Evolutionary conservation across 768 basidiomycete genomes (phyloP), one percentile per base, ranked within the genome.

Genomic region (Cantharellus anzutake): DNA sequence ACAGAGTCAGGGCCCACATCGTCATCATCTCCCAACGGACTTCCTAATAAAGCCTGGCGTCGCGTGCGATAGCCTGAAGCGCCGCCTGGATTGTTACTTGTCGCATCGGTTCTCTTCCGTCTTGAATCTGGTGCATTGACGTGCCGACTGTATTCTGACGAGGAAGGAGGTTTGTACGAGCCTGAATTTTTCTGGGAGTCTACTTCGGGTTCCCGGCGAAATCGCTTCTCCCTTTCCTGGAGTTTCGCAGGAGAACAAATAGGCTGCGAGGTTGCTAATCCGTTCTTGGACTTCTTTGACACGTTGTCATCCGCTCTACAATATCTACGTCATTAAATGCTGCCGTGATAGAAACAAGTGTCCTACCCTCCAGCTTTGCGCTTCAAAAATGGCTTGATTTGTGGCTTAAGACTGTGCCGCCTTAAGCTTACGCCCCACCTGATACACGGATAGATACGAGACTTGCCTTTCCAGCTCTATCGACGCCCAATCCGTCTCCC

Each of bases 401-500:
- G 35, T 55, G 7, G 35, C 52, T 55, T 55, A 37, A 55, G 52
- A 37, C 52, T 55, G 38, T 55, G 11, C 11, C 7, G 7, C 11
- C 52, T 7, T 11, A 55, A 7, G 14, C 11, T 11, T 37, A 7
- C 0, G 52, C 7, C 14, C 35, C 35, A 55, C 11, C 20, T 37
- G 52, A 55, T 7, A 7, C 52, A 55, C 11, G 7, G 52, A 55
- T 55, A 37, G 44, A 55, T 37, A 11, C 7, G 11, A 7, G 11
- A 55, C 52, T 53, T 53, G 60, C 93, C 85, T 86, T 75, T 88
- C 78, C 59, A 99, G 75, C 71, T 94, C 86, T 41, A 92, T 79
- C 40, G 79, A 83, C 5, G 77, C 73, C 96, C 96, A 99, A 70
- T 98, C 90, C 60, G 86, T 94, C n/a, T 87, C 86, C 80, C 87